Evolutionary conservation across 2,329 filamentous ascomycete genomes (phyloP).

Genomic region (Paecilomyces sp.): DNA sequence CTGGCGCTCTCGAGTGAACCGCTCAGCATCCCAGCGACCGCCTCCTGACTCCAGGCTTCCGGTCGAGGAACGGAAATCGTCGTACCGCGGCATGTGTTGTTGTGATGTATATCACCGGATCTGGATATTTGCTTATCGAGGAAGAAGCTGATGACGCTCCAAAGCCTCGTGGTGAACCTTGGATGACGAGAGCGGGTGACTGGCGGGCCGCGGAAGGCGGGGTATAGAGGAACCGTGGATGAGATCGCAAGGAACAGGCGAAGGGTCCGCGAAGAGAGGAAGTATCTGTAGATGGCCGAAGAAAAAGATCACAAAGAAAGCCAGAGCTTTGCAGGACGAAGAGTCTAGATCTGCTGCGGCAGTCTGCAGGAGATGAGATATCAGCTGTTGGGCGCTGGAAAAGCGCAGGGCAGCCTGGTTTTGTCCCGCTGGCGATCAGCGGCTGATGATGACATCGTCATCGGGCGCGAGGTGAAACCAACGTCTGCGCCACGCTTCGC

Average conservation of each 20-base stretch:
- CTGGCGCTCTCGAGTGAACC: slow-evolving; percentile 37
- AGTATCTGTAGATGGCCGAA: neutral
- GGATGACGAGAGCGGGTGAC: slow-evolving; percentile 30
- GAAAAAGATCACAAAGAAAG: neutral
- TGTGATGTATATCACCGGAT: slow-evolving; percentile 6
- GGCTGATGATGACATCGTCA: neutral
- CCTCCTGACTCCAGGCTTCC: slow-evolving; percentile 20
- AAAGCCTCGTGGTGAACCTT: slow-evolving; percentile 18
- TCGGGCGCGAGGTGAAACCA: neutral
- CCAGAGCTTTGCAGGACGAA: neutral
- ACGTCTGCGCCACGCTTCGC: neutral
- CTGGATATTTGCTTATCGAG: neutral
- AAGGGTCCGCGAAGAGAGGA: neutral
- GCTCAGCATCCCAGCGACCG: slow-evolving; percentile 32
- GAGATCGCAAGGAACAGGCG: neutral
- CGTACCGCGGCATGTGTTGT: slow-evolving; percentile 28
- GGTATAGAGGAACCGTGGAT: neutral
- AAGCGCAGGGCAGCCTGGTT: neutral
- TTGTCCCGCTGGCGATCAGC: neutral
- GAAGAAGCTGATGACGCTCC: slow-evolving; percentile 2
- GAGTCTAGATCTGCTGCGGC: neutral
- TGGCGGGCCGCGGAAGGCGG: slow-evolving; percentile 14
- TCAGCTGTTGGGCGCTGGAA: neutral
- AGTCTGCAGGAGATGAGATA: neutral
- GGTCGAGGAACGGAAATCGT: slow-evolving; percentile 29